Evolutionary conservation across 106 monocot species (phyloP), one percentile per base, ranked within the genome.

Genomic region (Allium fistulosum): DNA sequence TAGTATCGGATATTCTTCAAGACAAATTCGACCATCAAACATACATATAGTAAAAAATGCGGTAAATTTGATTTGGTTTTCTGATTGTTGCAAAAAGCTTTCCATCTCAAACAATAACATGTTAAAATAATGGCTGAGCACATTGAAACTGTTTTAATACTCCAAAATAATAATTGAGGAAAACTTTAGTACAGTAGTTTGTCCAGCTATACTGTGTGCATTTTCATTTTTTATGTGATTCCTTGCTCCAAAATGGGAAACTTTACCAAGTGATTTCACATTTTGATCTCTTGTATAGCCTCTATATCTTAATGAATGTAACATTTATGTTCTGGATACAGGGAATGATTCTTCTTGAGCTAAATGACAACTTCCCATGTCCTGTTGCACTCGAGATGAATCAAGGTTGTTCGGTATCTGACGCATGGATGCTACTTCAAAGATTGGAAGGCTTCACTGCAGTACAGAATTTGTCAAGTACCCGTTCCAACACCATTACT

Each of bases 361-460:
- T 92, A 53, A 88, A 75, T 74, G 68, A 49, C 26, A 75, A 76
- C 16, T 80, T 76, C 28, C 22, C 76, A 52, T 15, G 67, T 64
- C 92, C 88, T 69, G 65, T 85, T 50, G 85, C 69, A n/a, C 73
- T 78, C 62, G 85, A 88, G 58, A 77, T 88, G 88, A 83, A 70
- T 57, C 78, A 83, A 67, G 83, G 82, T 65, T 80, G 63, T 75
- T 79, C 85, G 55, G 62, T 79, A 71, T 72, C 78, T 61, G 85
- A 85, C 76, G 82, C 81, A 45, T 81, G 71, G 84, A 63, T 81
- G 62, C 92, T 92, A 16, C 82, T 88, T 22, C 59, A 58, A 72
- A 85, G 92, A 72, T 59, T 92, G 37, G 73, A 72, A 68, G 58
- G 55, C 46, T 77, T 80, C 17, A 66, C 69, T 27, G 37, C 65